Conservation (phyloP, 2,329 filamentous ascomycete species). For the Cadophora sp. region DNA sequence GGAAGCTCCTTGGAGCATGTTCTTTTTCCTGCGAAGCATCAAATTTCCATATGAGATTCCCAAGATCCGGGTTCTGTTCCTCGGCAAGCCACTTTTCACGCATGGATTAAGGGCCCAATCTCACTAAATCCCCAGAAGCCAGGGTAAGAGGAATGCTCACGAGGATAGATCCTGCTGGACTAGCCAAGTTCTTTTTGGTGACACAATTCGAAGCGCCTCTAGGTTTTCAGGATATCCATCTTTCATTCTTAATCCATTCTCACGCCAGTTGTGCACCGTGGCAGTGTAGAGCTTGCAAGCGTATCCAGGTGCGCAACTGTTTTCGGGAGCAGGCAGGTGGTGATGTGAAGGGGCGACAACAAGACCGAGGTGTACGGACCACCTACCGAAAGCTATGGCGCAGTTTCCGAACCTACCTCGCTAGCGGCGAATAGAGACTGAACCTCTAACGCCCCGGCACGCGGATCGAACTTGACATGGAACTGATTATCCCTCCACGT, state of each 20-base stretch:
- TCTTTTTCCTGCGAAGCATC: slow-evolving; percentile 20
- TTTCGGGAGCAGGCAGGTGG: background rate
- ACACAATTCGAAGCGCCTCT: background rate
- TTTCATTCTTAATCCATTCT: background rate
- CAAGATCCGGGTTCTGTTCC: slow-evolving; percentile 16
- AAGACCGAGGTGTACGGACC: slow-evolving; percentile 4
- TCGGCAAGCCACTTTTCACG: slow-evolving; percentile 17
- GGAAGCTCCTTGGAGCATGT: slow-evolving; percentile 4
- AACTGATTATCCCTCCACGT: slow-evolving; percentile 5
- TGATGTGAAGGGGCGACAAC: background rate
- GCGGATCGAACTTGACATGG: slow-evolving; percentile 10
- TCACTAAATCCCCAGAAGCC: slow-evolving; percentile 12
- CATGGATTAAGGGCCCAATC: background rate
- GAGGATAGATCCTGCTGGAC: background rate
- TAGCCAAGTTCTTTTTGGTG: background rate
- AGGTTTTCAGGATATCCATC: background rate
- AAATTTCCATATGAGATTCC: slow-evolving; percentile 16
- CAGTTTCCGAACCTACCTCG: background rate
- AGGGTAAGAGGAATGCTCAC: background rate
- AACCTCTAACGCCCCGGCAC: background rate
- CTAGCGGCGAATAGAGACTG: background rate
- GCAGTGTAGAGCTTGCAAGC: background rate
- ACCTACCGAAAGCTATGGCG: background rate
- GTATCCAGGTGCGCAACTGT: background rate
- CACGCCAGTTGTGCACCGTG: slow-evolving; percentile 4